These are phyloP conservation scores for Neurospora crassa DNA, from an alignment of 2,329 filamentous ascomycete species.

Conservation along the genomic window DNA sequence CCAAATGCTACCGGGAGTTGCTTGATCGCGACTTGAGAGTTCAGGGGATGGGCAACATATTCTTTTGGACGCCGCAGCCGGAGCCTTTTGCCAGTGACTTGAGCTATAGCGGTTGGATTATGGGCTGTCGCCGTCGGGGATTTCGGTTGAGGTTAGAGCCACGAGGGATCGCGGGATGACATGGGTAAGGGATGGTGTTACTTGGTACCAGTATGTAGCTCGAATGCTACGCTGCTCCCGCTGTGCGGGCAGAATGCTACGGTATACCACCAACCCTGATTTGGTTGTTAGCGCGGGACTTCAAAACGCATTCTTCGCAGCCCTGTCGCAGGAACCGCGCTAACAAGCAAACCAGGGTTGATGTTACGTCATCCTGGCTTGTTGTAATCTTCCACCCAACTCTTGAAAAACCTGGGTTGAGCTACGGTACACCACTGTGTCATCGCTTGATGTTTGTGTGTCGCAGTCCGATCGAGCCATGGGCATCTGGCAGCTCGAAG, in stretches of 20 bases:
- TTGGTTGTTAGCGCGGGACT: no score
- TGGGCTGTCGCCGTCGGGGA: background rate
- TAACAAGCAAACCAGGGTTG: no score
- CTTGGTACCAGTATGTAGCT: background rate
- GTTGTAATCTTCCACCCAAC: background rate
- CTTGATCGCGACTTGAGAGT: no score
- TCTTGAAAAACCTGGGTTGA: background rate
- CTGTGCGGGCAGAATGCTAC: background rate
- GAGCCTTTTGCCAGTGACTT: no score
- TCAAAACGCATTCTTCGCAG: no score
- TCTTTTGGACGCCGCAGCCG: no score
- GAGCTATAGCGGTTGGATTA: background rate
- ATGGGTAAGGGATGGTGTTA: background rate
- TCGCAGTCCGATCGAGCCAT: background rate
- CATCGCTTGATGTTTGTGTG: background rate
- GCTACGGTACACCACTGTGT: background rate
- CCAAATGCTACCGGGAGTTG: no score
- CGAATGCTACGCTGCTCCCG: background rate
- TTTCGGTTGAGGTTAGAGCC: background rate
- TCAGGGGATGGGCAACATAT: no score
- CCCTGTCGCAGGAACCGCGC: no score
- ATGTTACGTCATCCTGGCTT: background rate
- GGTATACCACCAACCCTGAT: no score
- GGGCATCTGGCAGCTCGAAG: background rate
- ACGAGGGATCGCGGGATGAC: background rate